These are phyloP conservation scores for Lactarius tabidus DNA, from an alignment of 768 basidiomycete species.

Conservation along the genomic window DNA sequence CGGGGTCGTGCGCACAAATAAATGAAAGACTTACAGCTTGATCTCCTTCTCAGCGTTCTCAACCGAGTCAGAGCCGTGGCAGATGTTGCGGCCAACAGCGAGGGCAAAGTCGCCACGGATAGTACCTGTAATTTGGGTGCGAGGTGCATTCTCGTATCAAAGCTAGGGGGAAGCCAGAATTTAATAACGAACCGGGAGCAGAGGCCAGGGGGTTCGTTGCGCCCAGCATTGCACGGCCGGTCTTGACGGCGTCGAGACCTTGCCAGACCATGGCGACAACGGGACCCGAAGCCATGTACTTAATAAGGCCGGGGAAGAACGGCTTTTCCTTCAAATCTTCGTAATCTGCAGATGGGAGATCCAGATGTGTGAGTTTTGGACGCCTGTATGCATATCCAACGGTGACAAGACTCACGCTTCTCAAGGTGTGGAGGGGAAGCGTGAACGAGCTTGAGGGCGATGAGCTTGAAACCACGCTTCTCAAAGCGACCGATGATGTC, in stretches of 20 bases:
- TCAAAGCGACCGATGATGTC: slow-evolving; percentile 96
- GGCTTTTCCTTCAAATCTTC: slow-evolving; percentile 89
- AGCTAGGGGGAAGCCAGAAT: neutral
- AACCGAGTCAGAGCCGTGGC: slow-evolving; percentile 87
- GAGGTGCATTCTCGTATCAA: neutral
- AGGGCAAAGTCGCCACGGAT: slow-evolving; percentile 96
- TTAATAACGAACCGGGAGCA: slow-evolving; percentile 59
- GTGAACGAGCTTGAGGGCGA: slow-evolving; percentile 87
- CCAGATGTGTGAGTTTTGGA: neutral
- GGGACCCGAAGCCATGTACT: slow-evolving; percentile 94
- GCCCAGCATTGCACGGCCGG: slow-evolving; percentile 93
- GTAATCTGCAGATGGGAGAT: slow-evolving; percentile 62
- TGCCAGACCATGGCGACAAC: slow-evolving; percentile 96
- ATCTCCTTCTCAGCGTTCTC: slow-evolving; percentile 95
- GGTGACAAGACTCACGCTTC: slow-evolving; percentile 52
- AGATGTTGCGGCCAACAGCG: slow-evolving; percentile 92
- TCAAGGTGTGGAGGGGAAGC: slow-evolving; percentile 83
- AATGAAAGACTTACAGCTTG: slow-evolving; percentile 55
- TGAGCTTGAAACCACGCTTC: slow-evolving; percentile 96
- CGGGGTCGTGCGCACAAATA: slow-evolving; percentile 7
- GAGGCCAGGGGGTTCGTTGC: slow-evolving; percentile 95
- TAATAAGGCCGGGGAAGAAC: slow-evolving; percentile 96
- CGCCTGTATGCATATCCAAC: neutral
- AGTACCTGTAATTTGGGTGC: slow-evolving; percentile 50
- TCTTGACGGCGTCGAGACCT: slow-evolving; percentile 92